Conservation (phyloP, 2,329 filamentous ascomycete species). For the Claviceps sorghi region DNA sequence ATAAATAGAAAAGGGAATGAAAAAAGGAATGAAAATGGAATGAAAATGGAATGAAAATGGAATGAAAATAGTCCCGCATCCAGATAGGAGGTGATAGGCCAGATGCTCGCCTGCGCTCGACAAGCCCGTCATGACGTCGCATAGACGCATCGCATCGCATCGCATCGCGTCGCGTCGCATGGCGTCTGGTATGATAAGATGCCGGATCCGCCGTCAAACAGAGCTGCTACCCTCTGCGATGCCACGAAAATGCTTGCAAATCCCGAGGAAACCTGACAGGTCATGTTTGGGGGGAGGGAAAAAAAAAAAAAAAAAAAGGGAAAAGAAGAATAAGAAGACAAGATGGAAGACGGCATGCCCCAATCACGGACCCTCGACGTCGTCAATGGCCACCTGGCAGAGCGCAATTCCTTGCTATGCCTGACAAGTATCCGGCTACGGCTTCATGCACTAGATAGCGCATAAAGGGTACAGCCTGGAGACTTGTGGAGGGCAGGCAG, state of each 20-base stretch:
- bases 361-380: background rate
- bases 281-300: background rate
- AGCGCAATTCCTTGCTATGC: too few relatives aligned
- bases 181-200: background rate
- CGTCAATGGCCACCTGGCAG: background rate
- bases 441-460: background rate
- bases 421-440: too few relatives aligned
- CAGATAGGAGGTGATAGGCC: too few relatives aligned
- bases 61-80: too few relatives aligned
- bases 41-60: too few relatives aligned
- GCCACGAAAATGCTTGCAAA: background rate
- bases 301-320: background rate
- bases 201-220: background rate
- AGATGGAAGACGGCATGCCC: background rate
- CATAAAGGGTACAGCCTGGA: background rate
- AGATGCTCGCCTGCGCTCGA: too few relatives aligned
- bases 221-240: background rate
- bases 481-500: too few relatives aligned
- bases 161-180: too few relatives aligned
- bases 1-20: too few relatives aligned
- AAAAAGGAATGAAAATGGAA: too few relatives aligned
- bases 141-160: background rate
- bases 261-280: background rate
- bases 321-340: background rate
- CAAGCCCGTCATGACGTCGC: too few relatives aligned